These are phyloP conservation scores for Purshia tridentata DNA, from an alignment of 306 rosid species.

Conservation along the genomic window DNA sequence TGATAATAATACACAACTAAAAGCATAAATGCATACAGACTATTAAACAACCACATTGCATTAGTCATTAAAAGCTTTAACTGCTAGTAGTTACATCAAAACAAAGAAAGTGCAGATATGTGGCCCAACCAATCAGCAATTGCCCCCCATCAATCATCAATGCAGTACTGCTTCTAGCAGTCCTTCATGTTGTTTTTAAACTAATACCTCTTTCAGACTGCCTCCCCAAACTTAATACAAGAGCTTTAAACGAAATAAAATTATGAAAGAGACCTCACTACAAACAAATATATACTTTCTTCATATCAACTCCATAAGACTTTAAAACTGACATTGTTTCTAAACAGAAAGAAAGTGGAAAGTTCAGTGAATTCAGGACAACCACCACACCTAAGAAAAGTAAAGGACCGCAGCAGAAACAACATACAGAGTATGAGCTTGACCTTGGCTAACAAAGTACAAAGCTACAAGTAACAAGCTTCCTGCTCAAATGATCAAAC, in stretches of 20 bases:
- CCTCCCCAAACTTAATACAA: constrained; percentile 24
- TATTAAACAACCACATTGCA: constrained; percentile 21
- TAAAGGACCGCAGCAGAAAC: background rate
- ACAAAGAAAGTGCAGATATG: constrained; percentile 12
- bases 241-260: constrained; percentile 6
- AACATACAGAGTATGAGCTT: background rate
- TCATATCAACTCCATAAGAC: constrained; percentile 12
- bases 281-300: constrained; percentile 1
- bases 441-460: background rate
- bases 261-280: background rate
- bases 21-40: constrained; percentile 19
- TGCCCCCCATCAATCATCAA: constrained; percentile 1
- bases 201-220: constrained; percentile 5
- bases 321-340: constrained; percentile 2
- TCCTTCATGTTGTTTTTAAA: constrained; percentile 3
- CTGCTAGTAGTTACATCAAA: constrained; percentile 26
- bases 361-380: background rate
- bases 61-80: constrained; percentile 2
- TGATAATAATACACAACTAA: constrained; percentile 30
- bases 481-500: background rate
- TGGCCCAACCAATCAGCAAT: background rate
- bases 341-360: constrained; percentile 1
- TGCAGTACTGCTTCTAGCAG: constrained; percentile 1
- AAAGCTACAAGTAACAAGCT: background rate
- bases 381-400: background rate